These are phyloP conservation scores for Favolaschia claudopus DNA, from an alignment of 768 basidiomycete species.

Conservation along the genomic window DNA sequence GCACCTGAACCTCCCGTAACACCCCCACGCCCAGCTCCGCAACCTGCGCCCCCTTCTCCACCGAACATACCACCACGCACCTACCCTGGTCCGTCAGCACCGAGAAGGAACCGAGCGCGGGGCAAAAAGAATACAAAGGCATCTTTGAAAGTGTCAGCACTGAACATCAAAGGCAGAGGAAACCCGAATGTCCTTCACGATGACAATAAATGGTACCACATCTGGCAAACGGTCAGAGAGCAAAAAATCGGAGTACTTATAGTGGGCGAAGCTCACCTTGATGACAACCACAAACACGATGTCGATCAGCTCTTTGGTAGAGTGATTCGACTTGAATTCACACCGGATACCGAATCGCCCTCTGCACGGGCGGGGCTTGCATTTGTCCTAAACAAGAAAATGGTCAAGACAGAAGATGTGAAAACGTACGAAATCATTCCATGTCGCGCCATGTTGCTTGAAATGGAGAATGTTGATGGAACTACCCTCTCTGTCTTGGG, in stretches of 20 bases:
- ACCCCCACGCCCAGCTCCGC: too few relatives aligned
- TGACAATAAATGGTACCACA: conserved; percentile 19
- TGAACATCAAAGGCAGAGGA: conserved; percentile 18
- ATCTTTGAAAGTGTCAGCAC: conserved; percentile 3
- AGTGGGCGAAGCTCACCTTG: conserved; percentile 21
- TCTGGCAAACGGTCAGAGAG: conserved; percentile 13
- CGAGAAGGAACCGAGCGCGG: neutral
- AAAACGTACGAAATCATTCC: conserved; percentile 9
- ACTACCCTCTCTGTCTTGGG: conserved; percentile 29
- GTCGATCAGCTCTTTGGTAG: neutral
- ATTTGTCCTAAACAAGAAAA: conserved; percentile 26
- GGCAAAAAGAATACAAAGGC: conserved; percentile 21
- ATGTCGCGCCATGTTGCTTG: conserved; percentile 18
- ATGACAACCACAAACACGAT: neutral
- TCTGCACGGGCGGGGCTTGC: conserved; percentile 20
- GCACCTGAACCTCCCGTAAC: too few relatives aligned
- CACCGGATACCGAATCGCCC: neutral
- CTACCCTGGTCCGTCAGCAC: neutral
- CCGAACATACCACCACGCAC: too few relatives aligned
- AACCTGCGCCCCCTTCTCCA: too few relatives aligned
- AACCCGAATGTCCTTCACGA: neutral
- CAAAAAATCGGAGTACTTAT: conserved; percentile 15
- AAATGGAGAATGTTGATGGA: neutral
- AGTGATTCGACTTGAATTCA: neutral
- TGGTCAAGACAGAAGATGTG: neutral